Base-by-base conservation (phyloP, 441 rosid species). In the Flueggea neowawraea region DNA sequence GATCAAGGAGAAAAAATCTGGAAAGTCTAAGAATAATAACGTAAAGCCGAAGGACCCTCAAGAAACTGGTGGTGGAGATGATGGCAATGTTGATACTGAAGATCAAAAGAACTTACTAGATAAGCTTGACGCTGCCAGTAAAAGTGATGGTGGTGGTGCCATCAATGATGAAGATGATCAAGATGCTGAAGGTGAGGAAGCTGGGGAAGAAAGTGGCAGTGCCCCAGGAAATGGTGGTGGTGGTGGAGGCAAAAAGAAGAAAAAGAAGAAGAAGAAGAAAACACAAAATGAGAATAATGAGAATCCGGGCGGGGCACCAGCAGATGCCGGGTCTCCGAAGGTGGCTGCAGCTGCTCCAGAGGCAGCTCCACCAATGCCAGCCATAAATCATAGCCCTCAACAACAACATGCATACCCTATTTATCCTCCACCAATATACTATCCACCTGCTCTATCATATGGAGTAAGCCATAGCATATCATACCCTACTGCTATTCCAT, bases 181-280 rank as follows among this genome's bases (percentile, higher is more conserved):
- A 31, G 78, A 58, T 47, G 57, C 54, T 5, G 63, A 72, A 58
- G 58, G 11, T 54, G 64, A 69, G 59, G 54, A 57, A 14, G 49
- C 45, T 17, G 41, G 41, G 2, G 54, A 39, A 12, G 65, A 41
- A 39, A 54, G 4, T 31, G 8, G 50, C 32, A 31, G 33, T 52
- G 51, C 44, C 7, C 39, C 62, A 28, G 64, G 31, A 12, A 72
- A 48, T 8, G 54, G 60, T 8, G 58, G 52, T 13, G 55, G 47
- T 10, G 59, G 12, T 16, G 65, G 50, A 5, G 66, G 53, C 17
- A 63, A 66, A 53, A 64, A 66, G 57, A 73, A 74, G 55, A 77
- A 77, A 67, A 78, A 81, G 58, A 84, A 83, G 80, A 79, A 77
- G 60, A 77, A 73, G 60, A 84, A 78, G 65, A 74, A 79, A 13